Evolutionary conservation across 306 rosid species (phyloP), one percentile per base, ranked within the genome.

Genomic region (Prunus padus): DNA sequence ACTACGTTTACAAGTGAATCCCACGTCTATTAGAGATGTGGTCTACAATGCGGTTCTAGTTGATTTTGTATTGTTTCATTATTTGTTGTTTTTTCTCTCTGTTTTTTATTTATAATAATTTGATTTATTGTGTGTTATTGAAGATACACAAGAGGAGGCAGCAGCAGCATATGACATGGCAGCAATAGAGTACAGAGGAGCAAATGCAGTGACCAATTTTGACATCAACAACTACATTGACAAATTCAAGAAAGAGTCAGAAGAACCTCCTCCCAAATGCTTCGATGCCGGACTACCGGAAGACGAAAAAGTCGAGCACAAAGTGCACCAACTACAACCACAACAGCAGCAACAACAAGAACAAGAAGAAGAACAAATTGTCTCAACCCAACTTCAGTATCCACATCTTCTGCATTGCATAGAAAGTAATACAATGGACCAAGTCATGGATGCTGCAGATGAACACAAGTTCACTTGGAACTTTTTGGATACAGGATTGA

Each of bases 71-170:
- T 73, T 31, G 51, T 73, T 73, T 73, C 25, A 59, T 20, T 11
- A 3, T 46, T 18, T 2, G 16, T 56, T 15, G 46, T 5, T 49
- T 3, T 26, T 18, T 49, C 1, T 49, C n/a, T 11, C 0, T 3
- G n/a, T 13, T 49, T 0, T 47, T 0, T 44, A 2, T 9, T 7
- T 45, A 0, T 2, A 3, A 8, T 45, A 13, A 13, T 46, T 13
- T 46, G 50, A 44, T 47, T 56, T 15, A 13, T 15, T 11, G 30
- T 67, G 14, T 57, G 51, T 67, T 68, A 2, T 60, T 55, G 72
- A 67, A 94, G 99, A 91, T 71, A 95, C 97, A 54, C 97, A 92
- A 73, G 99, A 95, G 80, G 97, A 95, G 72, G 97, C 99, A 16
- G 99, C 99, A 2, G 87, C 81, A 30, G 99, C 99, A 11, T 95